These are phyloP conservation scores for Phytopythium helicoides DNA, from an alignment of 352 stramenopile genomes.

Conservation along the genomic window DNA sequence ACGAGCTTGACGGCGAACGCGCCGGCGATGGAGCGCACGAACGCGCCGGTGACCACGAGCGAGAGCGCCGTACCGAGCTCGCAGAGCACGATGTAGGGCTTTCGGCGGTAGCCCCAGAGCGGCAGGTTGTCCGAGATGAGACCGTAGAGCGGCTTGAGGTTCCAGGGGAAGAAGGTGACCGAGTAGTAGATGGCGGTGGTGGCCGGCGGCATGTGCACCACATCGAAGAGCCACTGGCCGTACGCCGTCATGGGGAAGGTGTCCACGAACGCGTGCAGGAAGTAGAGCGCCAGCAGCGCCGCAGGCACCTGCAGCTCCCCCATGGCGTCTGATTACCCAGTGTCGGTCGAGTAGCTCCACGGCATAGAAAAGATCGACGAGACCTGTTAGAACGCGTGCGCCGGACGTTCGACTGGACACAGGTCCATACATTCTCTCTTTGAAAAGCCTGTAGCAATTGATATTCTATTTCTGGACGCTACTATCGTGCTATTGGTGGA, in stretches of 20 bases:
- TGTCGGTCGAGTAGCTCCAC: too few relatives aligned
- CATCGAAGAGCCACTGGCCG: slow-evolving; percentile 68
- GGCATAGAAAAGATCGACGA: neutral
- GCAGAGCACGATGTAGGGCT: slow-evolving; percentile 80
- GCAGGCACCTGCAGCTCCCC: slow-evolving; percentile 28
- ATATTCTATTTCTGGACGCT: too few relatives aligned
- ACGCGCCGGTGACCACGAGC: slow-evolving; percentile 51
- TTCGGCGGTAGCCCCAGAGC: slow-evolving; percentile 72
- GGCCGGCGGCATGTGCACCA: slow-evolving; percentile 73
- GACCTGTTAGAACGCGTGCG: neutral
- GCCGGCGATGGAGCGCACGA: slow-evolving; percentile 48
- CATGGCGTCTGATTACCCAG: neutral
- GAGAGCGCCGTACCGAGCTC: slow-evolving; percentile 55
- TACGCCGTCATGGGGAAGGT: slow-evolving; percentile 83
- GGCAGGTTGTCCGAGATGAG: slow-evolving; percentile 74
- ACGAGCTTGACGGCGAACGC: slow-evolving; percentile 71
- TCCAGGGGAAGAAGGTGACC: slow-evolving; percentile 82
- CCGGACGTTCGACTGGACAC: neutral
- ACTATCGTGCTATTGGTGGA: too few relatives aligned
- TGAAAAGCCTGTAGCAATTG: too few relatives aligned
- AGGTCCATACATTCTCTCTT: too few relatives aligned
- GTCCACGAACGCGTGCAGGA: slow-evolving; percentile 72
- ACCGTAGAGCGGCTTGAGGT: slow-evolving; percentile 83
- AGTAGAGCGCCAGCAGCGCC: slow-evolving; percentile 72
- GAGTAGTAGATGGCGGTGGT: slow-evolving; percentile 83